phyloP scores from a whole-genome alignment of 2,329 filamentous ascomycete genomes.

The Fusarium sp. region DNA sequence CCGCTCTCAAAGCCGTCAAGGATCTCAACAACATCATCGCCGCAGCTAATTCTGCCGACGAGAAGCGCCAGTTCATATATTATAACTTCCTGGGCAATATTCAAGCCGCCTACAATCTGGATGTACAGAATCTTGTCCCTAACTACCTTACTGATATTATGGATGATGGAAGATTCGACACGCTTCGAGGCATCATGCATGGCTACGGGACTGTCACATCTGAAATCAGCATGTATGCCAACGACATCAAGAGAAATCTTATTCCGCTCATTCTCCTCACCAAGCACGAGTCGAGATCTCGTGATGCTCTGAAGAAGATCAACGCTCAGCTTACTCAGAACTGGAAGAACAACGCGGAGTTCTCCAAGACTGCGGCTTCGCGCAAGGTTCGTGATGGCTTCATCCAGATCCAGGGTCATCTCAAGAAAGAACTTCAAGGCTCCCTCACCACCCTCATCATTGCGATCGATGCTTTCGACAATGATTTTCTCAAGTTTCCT shows the following conservation, averaged over 20 bases:
- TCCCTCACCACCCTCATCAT: not conserved
- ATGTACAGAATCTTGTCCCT: not conserved
- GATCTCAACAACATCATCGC: constrained; percentile 8
- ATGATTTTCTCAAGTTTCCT: constrained; percentile 19
- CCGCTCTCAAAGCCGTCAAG: constrained; percentile 12
- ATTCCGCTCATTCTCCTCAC: constrained; percentile 10
- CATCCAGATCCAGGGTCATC: constrained; percentile 2
- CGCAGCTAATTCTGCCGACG: not conserved
- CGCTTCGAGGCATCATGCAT: constrained; percentile 15
- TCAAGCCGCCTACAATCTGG: not conserved
- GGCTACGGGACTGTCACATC: constrained; percentile 13
- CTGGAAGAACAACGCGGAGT: constrained; percentile 30
- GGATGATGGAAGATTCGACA: not conserved
- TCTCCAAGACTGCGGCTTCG: constrained; percentile 11
- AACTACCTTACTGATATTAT: not conserved
- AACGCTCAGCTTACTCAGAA: constrained; percentile 18
- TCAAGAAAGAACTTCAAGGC: constrained; percentile 7
- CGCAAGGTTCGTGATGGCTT: constrained; percentile 31
- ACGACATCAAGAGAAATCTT: constrained; percentile 14
- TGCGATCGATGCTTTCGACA: constrained; percentile 11
- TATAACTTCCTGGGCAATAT: constrained; percentile 11
- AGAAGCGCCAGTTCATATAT: constrained; percentile 13
- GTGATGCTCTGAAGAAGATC: not conserved
- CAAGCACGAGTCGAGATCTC: constrained; percentile 7
- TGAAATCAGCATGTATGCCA: constrained; percentile 15